phyloP scores from a whole-genome alignment of 2,329 filamentous ascomycete genomes.

The Sclerotinia subarctica region DNA sequence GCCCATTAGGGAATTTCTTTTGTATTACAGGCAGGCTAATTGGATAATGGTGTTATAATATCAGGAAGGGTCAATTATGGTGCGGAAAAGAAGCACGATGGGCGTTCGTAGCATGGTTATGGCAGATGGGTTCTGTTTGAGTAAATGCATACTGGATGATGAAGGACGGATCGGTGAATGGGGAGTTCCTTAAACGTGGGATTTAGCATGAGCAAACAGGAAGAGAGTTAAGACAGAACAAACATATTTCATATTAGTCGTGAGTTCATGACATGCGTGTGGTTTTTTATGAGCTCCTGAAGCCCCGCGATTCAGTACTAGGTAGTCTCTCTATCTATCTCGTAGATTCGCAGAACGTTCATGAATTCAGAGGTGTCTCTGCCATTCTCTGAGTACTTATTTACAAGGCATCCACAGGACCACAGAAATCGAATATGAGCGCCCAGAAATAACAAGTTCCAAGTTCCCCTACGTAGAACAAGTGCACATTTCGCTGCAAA shows the following conservation, averaged over 20 bases:
- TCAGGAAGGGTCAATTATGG: neutral
- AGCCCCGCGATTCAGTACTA: no score
- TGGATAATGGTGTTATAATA: neutral
- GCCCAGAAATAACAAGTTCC: no score
- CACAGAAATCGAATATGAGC: no score
- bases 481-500: no score
- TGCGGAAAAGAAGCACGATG: neutral
- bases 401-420: no score
- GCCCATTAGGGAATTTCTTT: neutral
- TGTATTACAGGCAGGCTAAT: neutral
- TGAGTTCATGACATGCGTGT: neutral
- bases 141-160: neutral
- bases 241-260: neutral
- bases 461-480: no score
- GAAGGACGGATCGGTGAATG: neutral
- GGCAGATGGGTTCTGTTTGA: neutral
- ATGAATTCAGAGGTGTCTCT: no score
- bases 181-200: neutral
- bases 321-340: neutral
- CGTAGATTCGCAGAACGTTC: neutral
- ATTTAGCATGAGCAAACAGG: neutral
- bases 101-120: neutral
- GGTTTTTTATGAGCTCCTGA: neutral
- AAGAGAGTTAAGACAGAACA: neutral
- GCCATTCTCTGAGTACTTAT: no score